Evolutionary conservation across 2,329 filamentous ascomycete species (phyloP).

Genomic region (Phialophora chinensis): DNA sequence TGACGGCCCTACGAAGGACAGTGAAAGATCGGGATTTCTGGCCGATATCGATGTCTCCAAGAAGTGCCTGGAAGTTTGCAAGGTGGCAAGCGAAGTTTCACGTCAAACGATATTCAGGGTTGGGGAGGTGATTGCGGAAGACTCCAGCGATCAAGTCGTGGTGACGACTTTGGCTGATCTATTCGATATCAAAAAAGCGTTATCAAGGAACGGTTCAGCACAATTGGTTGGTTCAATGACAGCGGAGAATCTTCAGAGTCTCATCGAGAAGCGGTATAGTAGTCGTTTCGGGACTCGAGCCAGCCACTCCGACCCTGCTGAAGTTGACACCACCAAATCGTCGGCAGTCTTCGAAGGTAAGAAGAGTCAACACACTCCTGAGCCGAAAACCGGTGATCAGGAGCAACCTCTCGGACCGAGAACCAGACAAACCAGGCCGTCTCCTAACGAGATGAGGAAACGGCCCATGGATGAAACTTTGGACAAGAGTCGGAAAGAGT

Average conservation of each 20-base stretch:
- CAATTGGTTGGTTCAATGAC: slow-evolving; percentile 49
- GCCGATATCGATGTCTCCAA: slow-evolving; percentile 46
- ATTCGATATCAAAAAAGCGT: slow-evolving; percentile 49
- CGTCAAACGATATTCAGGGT: slow-evolving; percentile 46
- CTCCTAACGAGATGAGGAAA: slow-evolving; percentile 44
- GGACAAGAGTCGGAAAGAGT: not conserved
- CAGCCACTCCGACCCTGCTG: slow-evolving; percentile 7
- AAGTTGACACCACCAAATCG: slow-evolving; percentile 7
- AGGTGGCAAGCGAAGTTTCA: slow-evolving; percentile 44
- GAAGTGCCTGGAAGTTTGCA: slow-evolving; percentile 50
- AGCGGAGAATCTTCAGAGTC: slow-evolving; percentile 41
- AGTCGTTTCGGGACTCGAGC: slow-evolving; percentile 17
- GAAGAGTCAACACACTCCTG: slow-evolving; percentile 42
- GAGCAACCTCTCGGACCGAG: slow-evolving; percentile 37
- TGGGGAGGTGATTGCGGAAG: slow-evolving; percentile 48
- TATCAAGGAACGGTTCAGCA: slow-evolving; percentile 45
- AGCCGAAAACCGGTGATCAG: slow-evolving; percentile 33
- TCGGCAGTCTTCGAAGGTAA: slow-evolving; percentile 2
- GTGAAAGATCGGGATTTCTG: slow-evolving; percentile 43
- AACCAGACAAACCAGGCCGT: slow-evolving; percentile 37
- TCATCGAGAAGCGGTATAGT: slow-evolving; percentile 40
- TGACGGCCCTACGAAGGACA: slow-evolving; percentile 31
- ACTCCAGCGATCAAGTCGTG: slow-evolving; percentile 46
- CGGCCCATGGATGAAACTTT: slow-evolving; percentile 23
- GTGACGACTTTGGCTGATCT: slow-evolving; percentile 46